These are phyloP conservation scores for Taiozyma onychis DNA, from an alignment of 1,139 yeast genomes.

Conservation along the genomic window DNA sequence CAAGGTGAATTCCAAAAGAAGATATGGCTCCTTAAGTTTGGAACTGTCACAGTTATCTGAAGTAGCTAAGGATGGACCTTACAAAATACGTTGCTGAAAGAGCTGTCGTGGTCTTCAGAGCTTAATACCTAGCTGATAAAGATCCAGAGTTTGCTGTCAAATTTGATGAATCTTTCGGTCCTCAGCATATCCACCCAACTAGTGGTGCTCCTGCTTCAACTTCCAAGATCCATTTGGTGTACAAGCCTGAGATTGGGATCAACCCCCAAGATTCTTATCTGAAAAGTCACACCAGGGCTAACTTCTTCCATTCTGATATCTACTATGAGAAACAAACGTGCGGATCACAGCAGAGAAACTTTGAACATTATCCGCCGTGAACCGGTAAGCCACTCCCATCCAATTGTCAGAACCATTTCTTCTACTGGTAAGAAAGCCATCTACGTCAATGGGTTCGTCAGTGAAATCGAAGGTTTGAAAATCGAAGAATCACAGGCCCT, in stretches of 20 bases:
- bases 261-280: background rate
- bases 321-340: slow-evolving; percentile 69
- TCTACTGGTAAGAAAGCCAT: slow-evolving; percentile 56
- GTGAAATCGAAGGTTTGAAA: slow-evolving; percentile 54
- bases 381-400: slow-evolving; percentile 59
- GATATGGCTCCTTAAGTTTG: slow-evolving; percentile 46
- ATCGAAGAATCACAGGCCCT: slow-evolving; percentile 54
- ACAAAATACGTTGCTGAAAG: slow-evolving; percentile 61
- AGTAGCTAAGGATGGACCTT: slow-evolving; percentile 58
- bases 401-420: slow-evolving; percentile 62
- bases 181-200: slow-evolving; percentile 67
- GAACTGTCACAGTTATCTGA: slow-evolving; percentile 50
- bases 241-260: slow-evolving; percentile 40
- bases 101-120: slow-evolving; percentile 61
- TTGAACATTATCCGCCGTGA: slow-evolving; percentile 56
- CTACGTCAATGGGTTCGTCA: slow-evolving; percentile 50
- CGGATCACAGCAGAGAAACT: slow-evolving; percentile 39
- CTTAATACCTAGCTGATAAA: slow-evolving; percentile 51
- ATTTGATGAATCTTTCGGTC: slow-evolving; percentile 58
- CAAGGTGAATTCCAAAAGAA: slow-evolving; percentile 5
- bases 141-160: slow-evolving; percentile 49
- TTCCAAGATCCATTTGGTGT: slow-evolving; percentile 49
- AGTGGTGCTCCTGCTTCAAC: slow-evolving; percentile 59
- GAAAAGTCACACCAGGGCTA: slow-evolving; percentile 18
- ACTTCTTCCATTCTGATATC: slow-evolving; percentile 61